Conservation (phyloP, 2,329 filamentous ascomycete genomes). For the Talaromyces sp. region DNA sequence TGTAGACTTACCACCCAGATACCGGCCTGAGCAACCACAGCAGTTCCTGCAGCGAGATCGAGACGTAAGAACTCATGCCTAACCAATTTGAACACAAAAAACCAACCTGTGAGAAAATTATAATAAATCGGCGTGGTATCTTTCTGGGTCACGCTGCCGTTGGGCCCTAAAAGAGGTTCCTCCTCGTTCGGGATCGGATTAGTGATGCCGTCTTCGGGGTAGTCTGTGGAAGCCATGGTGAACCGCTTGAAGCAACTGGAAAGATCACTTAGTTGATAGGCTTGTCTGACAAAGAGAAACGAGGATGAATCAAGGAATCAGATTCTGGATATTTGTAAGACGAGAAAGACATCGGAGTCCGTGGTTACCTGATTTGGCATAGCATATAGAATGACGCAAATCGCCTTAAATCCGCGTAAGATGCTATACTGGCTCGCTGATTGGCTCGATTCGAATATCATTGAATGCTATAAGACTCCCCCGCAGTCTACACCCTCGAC, state of each 20-base stretch:
- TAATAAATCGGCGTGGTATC: constrained; percentile 48
- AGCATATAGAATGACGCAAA: constrained; percentile 3
- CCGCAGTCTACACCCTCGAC: not conserved
- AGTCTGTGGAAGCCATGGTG: constrained; percentile 11
- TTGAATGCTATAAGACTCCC: not conserved
- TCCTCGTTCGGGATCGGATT: constrained; percentile 46
- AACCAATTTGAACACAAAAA: not conserved
- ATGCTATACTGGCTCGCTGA: not conserved
- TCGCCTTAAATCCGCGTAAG: not conserved
- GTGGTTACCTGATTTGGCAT: not conserved
- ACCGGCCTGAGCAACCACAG: constrained; percentile 73
- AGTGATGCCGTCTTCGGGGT: not conserved
- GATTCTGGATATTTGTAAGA: not conserved
- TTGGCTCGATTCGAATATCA: not conserved
- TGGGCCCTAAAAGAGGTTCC: constrained; percentile 67
- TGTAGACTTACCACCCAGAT: constrained; percentile 59
- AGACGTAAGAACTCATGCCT: not conserved
- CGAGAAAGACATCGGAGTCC: not conserved
- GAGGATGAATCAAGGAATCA: not conserved
- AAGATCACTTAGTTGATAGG: not conserved
- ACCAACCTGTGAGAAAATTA: constrained; percentile 72
- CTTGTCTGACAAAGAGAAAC: not conserved
- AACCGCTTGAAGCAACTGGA: not conserved
- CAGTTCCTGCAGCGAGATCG: constrained; percentile 61
- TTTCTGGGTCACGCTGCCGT: constrained; percentile 70